Percentiles rank a stretch among this genome's conserved stretches.
These are phyloP conservation scores for Spathaspora girioi DNA, from an alignment of 805 yeast genomes.

Conservation along the genomic window DNA sequence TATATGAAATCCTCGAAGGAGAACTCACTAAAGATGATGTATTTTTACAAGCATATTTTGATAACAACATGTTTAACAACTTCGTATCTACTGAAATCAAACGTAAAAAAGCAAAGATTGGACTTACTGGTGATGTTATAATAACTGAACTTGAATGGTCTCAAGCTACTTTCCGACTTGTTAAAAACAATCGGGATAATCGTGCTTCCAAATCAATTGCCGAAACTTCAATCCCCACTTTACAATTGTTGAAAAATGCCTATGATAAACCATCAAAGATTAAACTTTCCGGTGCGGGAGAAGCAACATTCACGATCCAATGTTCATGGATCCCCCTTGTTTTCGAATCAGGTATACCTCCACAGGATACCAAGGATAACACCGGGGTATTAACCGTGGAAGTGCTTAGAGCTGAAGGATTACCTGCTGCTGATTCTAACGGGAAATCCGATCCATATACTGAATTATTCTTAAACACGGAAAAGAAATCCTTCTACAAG, in stretches of 20 bases:
- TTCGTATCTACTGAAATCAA: slow-evolving; percentile 54
- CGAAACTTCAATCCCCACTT: slow-evolving; percentile 62
- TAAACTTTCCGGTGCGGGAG: slow-evolving; percentile 50
- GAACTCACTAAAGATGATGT: slow-evolving; percentile 51
- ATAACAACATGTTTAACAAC: slow-evolving; percentile 65
- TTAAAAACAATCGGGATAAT: slow-evolving; percentile 50
- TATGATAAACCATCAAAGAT: slow-evolving; percentile 59
- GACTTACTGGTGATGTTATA: slow-evolving; percentile 63
- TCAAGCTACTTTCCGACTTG: slow-evolving; percentile 55
- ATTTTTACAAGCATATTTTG: slow-evolving; percentile 73
- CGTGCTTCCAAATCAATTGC: slow-evolving; percentile 57
- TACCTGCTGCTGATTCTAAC: slow-evolving; percentile 83
- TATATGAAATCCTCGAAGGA: slow-evolving; percentile 61
- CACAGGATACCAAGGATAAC: slow-evolving; percentile 69
- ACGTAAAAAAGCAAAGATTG: slow-evolving; percentile 32
- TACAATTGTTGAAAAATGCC: slow-evolving; percentile 60
- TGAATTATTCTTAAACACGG: slow-evolving; percentile 63
- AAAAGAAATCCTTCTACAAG: slow-evolving; percentile 56
- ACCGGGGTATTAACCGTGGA: slow-evolving; percentile 67
- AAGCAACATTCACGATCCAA: slow-evolving; percentile 53
- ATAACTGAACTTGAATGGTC: slow-evolving; percentile 80
- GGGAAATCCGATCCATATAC: slow-evolving; percentile 94
- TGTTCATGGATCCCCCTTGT: slow-evolving; percentile 78
- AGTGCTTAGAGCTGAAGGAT: slow-evolving; percentile 58
- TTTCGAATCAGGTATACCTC: slow-evolving; percentile 55